These are phyloP conservation scores for Ocimum tenuiflorum DNA, from an alignment of 257 asterid genomes.

Conservation along the genomic window DNA sequence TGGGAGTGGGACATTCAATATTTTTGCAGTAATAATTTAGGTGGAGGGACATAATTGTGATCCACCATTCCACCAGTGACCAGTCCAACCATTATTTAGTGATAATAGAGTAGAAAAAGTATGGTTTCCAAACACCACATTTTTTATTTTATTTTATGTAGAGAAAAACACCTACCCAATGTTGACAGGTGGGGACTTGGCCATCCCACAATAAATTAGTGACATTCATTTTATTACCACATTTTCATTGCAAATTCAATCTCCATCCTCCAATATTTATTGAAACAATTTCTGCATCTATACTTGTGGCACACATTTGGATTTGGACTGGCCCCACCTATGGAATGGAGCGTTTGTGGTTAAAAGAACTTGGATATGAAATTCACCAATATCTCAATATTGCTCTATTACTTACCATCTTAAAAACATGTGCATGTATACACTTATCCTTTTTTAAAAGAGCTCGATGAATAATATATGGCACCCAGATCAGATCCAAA, in stretches of 20 bases:
- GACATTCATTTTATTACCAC: slow-evolving; percentile 10
- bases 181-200: slow-evolving; percentile 33
- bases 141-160: background rate
- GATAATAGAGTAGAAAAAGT: slow-evolving; percentile 13
- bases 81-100: slow-evolving; percentile 30
- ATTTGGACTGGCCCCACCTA: too few relatives aligned
- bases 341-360: too few relatives aligned
- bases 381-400: too few relatives aligned
- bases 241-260: background rate
- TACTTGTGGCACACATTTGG: too few relatives aligned
- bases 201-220: slow-evolving; percentile 19
- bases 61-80: slow-evolving; percentile 24
- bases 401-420: too few relatives aligned
- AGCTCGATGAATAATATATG: too few relatives aligned
- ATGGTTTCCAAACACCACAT: slow-evolving; percentile 25
- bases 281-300: background rate
- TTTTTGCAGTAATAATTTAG: slow-evolving; percentile 10
- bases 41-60: slow-evolving; percentile 25
- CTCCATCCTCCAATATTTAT: background rate
- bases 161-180: slow-evolving; percentile 24
- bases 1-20: background rate
- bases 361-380: too few relatives aligned
- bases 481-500: too few relatives aligned
- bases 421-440: too few relatives aligned
- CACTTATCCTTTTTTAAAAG: too few relatives aligned